A percentile compares a stretch with the other conserved stretches of the same genome.
Conservation (phyloP, 139 green algal genomes). For the Chlamydomonas schloesseri region DNA sequence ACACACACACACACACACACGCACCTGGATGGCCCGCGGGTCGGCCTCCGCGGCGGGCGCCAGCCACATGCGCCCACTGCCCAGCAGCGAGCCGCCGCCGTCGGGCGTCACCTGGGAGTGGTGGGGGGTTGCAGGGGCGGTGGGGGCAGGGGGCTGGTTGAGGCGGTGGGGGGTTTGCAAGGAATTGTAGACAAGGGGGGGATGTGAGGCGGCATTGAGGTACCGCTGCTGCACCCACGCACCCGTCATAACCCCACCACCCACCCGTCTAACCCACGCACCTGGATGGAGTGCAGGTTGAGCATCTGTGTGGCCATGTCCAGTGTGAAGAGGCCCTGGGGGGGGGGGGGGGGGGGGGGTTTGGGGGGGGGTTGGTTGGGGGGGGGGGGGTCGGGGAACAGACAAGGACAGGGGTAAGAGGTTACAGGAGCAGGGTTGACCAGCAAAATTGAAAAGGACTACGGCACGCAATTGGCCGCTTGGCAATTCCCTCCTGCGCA, state of each 20-base stretch:
- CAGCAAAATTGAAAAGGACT: no score
- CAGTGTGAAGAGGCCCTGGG: conserved; percentile 86
- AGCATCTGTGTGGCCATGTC: conserved; percentile 85
- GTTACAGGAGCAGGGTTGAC: no score
- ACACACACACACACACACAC: no score
- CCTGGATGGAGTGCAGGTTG: conserved; percentile 78
- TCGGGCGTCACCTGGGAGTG: conserved; percentile 69
- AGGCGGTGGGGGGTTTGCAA: no score
- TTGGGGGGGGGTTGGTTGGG: no score
- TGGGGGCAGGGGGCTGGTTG: not conserved
- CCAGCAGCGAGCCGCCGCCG: conserved; percentile 86
- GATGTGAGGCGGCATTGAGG: no score
- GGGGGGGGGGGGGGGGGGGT: conserved; percentile 30
- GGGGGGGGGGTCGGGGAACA: not conserved
- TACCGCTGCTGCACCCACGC: no score
- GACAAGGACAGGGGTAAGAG: not conserved
- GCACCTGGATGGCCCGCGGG: conserved; percentile 83
- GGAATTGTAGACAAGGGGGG: no score
- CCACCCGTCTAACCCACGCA: not conserved
- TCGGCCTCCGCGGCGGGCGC: conserved; percentile 83
- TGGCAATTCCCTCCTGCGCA: no score
- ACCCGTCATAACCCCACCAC: not conserved
- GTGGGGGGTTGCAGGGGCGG: not conserved
- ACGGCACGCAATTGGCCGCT: no score
- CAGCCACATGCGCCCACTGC: conserved; percentile 85